These are phyloP conservation scores for Thecaphora thlaspeos DNA, from an alignment of 1,284 basidiomycete genomes.

Conservation along the genomic window DNA sequence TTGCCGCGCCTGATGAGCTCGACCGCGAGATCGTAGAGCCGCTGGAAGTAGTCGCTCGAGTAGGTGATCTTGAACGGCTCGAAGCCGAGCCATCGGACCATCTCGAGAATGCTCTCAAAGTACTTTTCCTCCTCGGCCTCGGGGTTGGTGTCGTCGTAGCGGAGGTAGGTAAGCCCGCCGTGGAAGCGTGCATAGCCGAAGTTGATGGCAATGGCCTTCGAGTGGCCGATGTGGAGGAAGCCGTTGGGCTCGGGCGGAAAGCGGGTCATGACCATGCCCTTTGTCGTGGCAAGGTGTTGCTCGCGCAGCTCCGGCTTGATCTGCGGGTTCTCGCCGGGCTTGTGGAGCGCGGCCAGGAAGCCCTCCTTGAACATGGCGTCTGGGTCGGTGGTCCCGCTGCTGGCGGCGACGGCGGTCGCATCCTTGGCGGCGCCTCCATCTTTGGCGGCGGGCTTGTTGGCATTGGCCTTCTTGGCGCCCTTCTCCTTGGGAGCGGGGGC, in stretches of 20 bases:
- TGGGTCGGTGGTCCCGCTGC: constrained; percentile 32
- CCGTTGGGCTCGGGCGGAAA: constrained; percentile 98
- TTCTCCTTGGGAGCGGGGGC: constrained; percentile 64
- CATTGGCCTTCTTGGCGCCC: constrained; percentile 2
- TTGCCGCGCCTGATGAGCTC: constrained; percentile 83
- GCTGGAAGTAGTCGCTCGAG: constrained; percentile 94
- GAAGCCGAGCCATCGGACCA: constrained; percentile 64
- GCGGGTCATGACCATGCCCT: constrained; percentile 90
- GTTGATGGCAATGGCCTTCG: constrained; percentile 85
- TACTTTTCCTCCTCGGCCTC: constrained; percentile 77
- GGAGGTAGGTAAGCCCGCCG: constrained; percentile 88
- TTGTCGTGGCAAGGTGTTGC: constrained; percentile 77
- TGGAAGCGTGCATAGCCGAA: constrained; percentile 96
- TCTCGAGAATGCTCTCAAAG: constrained; percentile 56
- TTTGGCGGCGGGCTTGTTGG: constrained; percentile 26
- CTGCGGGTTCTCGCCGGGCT: constrained; percentile 91
- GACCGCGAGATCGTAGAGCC: constrained; percentile 76
- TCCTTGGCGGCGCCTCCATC: constrained; percentile 16
- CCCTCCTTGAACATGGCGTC: constrained; percentile 88
- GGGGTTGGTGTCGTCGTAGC: constrained; percentile 99
- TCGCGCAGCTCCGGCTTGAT: constrained; percentile 74
- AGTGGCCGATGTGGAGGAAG: constrained; percentile 96
- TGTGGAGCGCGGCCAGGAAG: constrained; percentile 89
- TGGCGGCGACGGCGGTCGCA: constrained; percentile 21
- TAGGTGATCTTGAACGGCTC: constrained; percentile 78